Conservation (phyloP, 1,139 yeast species). For the Saccharomyces hybrid region DNA sequence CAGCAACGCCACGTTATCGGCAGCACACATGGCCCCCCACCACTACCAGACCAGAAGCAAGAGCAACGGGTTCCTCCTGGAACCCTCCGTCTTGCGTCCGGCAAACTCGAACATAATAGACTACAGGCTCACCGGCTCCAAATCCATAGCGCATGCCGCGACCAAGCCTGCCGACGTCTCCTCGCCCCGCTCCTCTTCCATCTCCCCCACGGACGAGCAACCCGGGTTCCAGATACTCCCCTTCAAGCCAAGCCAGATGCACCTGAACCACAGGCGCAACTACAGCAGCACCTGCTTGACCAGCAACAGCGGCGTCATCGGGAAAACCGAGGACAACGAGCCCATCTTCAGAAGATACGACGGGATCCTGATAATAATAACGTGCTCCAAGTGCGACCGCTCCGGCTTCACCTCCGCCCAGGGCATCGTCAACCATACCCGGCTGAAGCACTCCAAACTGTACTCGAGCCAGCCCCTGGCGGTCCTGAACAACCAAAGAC, state of each 20-base stretch:
- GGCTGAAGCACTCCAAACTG: constrained; percentile 65
- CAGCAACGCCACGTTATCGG: constrained; percentile 1
- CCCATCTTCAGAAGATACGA: constrained; percentile 68
- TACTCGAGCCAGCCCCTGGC: constrained; percentile 71
- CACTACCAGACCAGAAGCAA: constrained; percentile 31
- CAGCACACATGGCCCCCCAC: constrained; percentile 11
- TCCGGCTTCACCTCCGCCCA: constrained; percentile 72
- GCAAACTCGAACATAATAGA: constrained; percentile 17
- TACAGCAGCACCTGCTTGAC: constrained; percentile 32
- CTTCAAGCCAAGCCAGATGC: constrained; percentile 21
- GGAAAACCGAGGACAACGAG: constrained; percentile 31
- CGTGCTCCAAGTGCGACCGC: constrained; percentile 62
- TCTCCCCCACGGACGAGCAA: neutral
- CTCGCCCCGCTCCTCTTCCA: neutral
- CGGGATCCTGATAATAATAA: constrained; percentile 60
- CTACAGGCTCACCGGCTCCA: constrained; percentile 14
- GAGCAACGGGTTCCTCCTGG: constrained; percentile 21
- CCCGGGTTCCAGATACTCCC: constrained; percentile 1
- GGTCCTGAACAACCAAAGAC: constrained; percentile 60
- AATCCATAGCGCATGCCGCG: constrained; percentile 8
- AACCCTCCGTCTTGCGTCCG: constrained; percentile 18
- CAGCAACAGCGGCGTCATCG: constrained; percentile 32
- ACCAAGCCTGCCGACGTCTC: neutral
- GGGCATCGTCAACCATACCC: constrained; percentile 69
- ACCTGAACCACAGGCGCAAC: constrained; percentile 33